Evolutionary conservation across 1,139 yeast genomes (phyloP), one percentile per base, ranked within the genome.

Genomic region (Debaryomyces singareniensis): DNA sequence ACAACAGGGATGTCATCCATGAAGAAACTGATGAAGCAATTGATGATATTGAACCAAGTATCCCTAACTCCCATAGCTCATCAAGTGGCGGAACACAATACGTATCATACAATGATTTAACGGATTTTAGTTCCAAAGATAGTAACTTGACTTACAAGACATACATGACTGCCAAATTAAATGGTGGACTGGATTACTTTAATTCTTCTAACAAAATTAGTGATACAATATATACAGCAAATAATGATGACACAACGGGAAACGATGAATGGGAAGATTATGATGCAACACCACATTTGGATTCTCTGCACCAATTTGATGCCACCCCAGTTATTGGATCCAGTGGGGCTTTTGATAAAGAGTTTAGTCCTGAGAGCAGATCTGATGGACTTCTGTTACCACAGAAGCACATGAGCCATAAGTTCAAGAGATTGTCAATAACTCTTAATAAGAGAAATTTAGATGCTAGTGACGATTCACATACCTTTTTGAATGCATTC

Each of bases 401-500:
- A 3, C 65, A 55, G 30, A 61, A 59, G 30, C 55, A 52, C 28
- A 48, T 67, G 26, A 54, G 60, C 29, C 40, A 45, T 5, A 64
- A 63, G 39, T 68, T 68, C 37, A 60, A 63, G 34, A 36, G 73
- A 13, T 51, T 68, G 20, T 61, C 70, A 2, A 39, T 55, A 35
- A 63, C 71, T 1, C 47, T 68, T 24, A 68, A 61, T 32, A 56
- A 57, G 20, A 44, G 58, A 2, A 45, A 42, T 24, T 36, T 35
- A 31, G 31, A 43, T 15, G 53, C 67, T 1, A 60, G 71, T 4
- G 60, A 60, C 11, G 70, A 65, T 34, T 65, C 71, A 2, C 51
- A 60, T 35, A 50, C 55, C 27, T 67, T 68, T 41, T 61, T 65
- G 56, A 54, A 45, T 32, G 46, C 58, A n/a, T 67, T 68, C 42